Conservation (phyloP, 2,329 filamentous ascomycete species). For the Ampelomyces quisqualis region DNA sequence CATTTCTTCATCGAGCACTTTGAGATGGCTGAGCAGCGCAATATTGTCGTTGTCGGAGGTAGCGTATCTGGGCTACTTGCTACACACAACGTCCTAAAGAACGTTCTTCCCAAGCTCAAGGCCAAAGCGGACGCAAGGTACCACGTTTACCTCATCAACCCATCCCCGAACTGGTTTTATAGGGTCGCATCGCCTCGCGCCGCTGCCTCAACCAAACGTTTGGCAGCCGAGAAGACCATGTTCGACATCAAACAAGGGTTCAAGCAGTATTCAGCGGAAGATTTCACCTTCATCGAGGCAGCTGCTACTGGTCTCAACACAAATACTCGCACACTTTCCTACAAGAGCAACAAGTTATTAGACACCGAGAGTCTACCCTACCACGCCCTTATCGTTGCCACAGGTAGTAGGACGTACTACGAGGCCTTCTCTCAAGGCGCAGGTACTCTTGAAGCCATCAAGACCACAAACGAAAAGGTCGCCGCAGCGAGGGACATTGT, state of each 20-base stretch:
- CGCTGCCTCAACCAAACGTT: constrained; percentile 51
- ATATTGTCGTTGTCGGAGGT: constrained; percentile 41
- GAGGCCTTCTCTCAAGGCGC: constrained; percentile 49
- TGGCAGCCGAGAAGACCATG: constrained; percentile 52
- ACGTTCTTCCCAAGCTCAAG: constrained; percentile 39
- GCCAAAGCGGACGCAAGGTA: constrained; percentile 41
- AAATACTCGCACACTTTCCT: constrained; percentile 47
- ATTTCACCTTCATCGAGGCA: constrained; percentile 55
- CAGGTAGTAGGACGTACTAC: constrained; percentile 52
- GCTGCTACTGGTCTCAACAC: constrained; percentile 52
- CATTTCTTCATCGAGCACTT: not conserved
- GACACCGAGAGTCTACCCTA: constrained; percentile 46
- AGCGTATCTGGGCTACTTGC: constrained; percentile 31
- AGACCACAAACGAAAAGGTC: constrained; percentile 40
- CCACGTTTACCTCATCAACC: constrained; percentile 58
- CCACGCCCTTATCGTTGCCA: constrained; percentile 59
- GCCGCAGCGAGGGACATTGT: constrained; percentile 47
- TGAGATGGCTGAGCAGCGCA: constrained; percentile 39
- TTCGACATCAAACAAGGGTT: constrained; percentile 54
- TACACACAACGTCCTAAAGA: constrained; percentile 41
- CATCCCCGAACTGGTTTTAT: constrained; percentile 56
- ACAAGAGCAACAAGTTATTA: constrained; percentile 36
- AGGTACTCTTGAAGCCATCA: constrained; percentile 32
- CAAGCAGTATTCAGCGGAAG: constrained; percentile 49
- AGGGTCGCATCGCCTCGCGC: constrained; percentile 56